Conservation (phyloP, 2,329 filamentous ascomycete genomes). For the Epichloe aotearoae region DNA sequence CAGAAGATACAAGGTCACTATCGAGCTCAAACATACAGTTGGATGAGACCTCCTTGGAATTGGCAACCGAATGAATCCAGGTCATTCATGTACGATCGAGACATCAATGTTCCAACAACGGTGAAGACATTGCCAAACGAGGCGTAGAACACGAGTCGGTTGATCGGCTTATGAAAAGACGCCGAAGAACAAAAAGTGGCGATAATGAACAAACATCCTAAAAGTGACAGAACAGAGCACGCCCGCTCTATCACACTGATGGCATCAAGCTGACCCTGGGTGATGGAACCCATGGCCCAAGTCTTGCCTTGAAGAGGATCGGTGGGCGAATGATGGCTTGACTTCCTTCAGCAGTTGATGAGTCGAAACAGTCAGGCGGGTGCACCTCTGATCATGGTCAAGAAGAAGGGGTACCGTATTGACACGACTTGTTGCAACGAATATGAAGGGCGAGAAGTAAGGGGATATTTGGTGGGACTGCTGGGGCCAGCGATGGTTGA, state of each 20-base stretch:
- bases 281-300: slow-evolving; percentile 4
- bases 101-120: slow-evolving; percentile 65
- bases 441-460: not conserved
- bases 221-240: slow-evolving; percentile 56
- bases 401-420: not conserved
- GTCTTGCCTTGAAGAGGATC: not conserved
- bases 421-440: not conserved
- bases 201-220: slow-evolving; percentile 61
- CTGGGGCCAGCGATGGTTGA: not conserved
- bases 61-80: slow-evolving; percentile 45
- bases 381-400: not conserved
- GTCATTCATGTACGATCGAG: slow-evolving; percentile 41
- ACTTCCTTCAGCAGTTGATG: not conserved
- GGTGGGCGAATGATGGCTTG: not conserved
- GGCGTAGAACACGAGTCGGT: slow-evolving; percentile 72
- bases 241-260: slow-evolving; percentile 53
- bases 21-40: slow-evolving; percentile 46
- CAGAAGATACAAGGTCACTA: too few relatives aligned
- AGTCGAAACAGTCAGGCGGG: not conserved
- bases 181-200: slow-evolving; percentile 54
- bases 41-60: slow-evolving; percentile 66
- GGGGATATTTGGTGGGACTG: not conserved
- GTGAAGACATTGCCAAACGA: slow-evolving; percentile 69
- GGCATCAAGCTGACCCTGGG: slow-evolving; percentile 30
- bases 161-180: slow-evolving; percentile 75